phyloP scores from a whole-genome alignment of 129 eudicot species.

The Helichrysum umbraculigerum region DNA sequence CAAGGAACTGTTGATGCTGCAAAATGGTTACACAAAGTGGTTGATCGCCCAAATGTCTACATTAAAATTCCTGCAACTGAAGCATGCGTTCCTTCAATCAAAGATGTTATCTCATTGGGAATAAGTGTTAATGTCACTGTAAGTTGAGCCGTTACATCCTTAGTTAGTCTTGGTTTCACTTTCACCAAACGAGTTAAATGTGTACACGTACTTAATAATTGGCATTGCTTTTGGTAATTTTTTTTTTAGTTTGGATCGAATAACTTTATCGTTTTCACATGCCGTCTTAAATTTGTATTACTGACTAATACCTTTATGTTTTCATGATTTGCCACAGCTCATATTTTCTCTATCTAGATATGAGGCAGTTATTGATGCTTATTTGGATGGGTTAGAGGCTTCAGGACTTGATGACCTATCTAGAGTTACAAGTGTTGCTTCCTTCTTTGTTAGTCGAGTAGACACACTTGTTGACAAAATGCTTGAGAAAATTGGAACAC shows the following conservation, averaged over 20 bases:
- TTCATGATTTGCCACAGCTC: constrained; percentile 54
- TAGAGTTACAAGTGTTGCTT: constrained; percentile 95
- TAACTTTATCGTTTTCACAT: background rate
- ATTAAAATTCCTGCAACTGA: constrained; percentile 97
- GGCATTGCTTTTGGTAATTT: background rate
- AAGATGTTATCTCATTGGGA: constrained; percentile 79
- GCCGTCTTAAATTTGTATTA: background rate
- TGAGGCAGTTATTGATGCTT: constrained; percentile 98
- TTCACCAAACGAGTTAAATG: background rate
- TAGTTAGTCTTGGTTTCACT: background rate
- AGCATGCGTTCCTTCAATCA: constrained; percentile 85
- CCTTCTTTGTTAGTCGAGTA: constrained; percentile 98
- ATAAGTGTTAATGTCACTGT: constrained; percentile 98
- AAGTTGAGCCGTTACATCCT: constrained; percentile 43
- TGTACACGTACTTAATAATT: background rate
- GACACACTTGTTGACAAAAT: constrained; percentile 91
- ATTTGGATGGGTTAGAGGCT: constrained; percentile 94
- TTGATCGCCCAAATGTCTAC: constrained; percentile 85
- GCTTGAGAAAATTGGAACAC: constrained; percentile 98
- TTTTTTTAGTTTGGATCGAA: background rate
- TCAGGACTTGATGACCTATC: constrained; percentile 93
- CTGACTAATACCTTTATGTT: constrained; percentile 5
- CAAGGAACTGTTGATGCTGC: constrained; percentile 89
- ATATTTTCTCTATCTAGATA: constrained; percentile 90
- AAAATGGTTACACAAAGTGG: constrained; percentile 85